Evolutionary conservation across 73 alveolate genomes (phyloP), one percentile per base, ranked within the genome.

Genomic region (Stentor coeruleus): DNA sequence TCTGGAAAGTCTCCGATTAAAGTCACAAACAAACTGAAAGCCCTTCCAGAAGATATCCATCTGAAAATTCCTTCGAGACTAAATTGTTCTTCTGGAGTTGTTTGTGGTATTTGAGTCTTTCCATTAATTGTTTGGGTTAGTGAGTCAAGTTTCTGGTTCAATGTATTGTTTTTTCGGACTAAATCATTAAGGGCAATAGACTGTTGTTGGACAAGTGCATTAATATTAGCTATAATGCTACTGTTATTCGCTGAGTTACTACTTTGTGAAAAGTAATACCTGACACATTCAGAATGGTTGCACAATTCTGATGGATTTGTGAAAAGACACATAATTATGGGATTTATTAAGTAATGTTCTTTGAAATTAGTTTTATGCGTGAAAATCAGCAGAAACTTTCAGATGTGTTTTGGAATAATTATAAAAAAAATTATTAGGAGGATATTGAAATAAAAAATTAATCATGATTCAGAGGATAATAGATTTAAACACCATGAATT

Each of bases 271-370:
- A 11, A 49, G 20, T 11, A 11, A 20, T 11, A 49, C 20, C 66
- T 49, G 6, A 11, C 49, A 66, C 79, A 66, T 31, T 66, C 79
- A 20, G n/a, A 40, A 66, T 66, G 79, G 41, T 66, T 66, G 39
- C 79, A 66, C 1, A 66, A 31, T 31, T 66, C 79, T 28, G 79
- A 31, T 20, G n/a, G n/a, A 26, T 66, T 20, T 20, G 79, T 66
- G 79, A 66, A 20, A 28, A 66, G 37, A 31, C 79, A 66, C 79
- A 66, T 66, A 26, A 20, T n/a, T n/a, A n/a, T n/a, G n/a, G n/a
- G n/a, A n/a, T n/a, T n/a, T n/a, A n/a, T n/a, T n/a, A n/a, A n/a
- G n/a, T n/a, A n/a, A n/a, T n/a, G n/a, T n/a, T n/a, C n/a, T n/a
- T n/a, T n/a, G n/a, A n/a, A n/a, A n/a, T n/a, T n/a, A n/a, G n/a